These are phyloP conservation scores for Phytophthora podocarpi DNA, from an alignment of 352 stramenopile genomes.

Conservation along the genomic window DNA sequence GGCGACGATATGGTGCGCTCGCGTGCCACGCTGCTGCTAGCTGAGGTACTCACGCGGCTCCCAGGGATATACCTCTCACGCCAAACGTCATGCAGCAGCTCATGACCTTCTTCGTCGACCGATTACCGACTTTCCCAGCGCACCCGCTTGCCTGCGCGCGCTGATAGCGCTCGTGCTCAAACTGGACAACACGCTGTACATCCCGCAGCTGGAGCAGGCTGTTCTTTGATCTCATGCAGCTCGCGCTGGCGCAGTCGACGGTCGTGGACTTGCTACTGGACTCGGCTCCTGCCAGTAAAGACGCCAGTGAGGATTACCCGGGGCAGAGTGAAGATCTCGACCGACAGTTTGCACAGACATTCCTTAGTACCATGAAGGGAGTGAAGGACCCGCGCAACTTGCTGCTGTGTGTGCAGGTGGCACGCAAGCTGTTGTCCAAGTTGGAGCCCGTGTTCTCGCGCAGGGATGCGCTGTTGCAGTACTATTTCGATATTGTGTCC, in stretches of 20 bases:
- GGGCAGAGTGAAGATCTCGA: constrained; percentile 47
- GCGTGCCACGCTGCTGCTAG: constrained; percentile 82
- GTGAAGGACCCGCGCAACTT: constrained; percentile 92
- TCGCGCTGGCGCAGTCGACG: constrained; percentile 60
- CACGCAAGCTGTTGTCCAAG: constrained; percentile 58
- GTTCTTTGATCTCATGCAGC: constrained; percentile 83
- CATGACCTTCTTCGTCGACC: constrained; percentile 85
- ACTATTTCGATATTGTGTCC: constrained; percentile 91
- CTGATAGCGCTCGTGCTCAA: constrained; percentile 78
- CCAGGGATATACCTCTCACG: constrained; percentile 82
- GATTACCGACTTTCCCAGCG: constrained; percentile 86
- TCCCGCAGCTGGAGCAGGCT: constrained; percentile 83
- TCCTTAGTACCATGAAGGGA: constrained; percentile 86
- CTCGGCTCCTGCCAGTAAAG: constrained; percentile 19
- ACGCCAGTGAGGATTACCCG: constrained; percentile 26
- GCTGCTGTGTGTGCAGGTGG: constrained; percentile 78
- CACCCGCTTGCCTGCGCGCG: constrained; percentile 73
- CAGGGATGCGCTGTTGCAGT: constrained; percentile 70
- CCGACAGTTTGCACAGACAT: constrained; percentile 65
- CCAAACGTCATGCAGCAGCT: constrained; percentile 74
- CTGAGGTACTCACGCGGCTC: constrained; percentile 88
- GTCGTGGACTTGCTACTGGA: constrained; percentile 60
- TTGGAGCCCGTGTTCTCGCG: constrained; percentile 68
- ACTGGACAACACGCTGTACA: constrained; percentile 65
- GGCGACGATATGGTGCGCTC: constrained; percentile 81